phyloP scores from a whole-genome alignment of 306 rosid genomes.

The Fragaria vesca region DNA sequence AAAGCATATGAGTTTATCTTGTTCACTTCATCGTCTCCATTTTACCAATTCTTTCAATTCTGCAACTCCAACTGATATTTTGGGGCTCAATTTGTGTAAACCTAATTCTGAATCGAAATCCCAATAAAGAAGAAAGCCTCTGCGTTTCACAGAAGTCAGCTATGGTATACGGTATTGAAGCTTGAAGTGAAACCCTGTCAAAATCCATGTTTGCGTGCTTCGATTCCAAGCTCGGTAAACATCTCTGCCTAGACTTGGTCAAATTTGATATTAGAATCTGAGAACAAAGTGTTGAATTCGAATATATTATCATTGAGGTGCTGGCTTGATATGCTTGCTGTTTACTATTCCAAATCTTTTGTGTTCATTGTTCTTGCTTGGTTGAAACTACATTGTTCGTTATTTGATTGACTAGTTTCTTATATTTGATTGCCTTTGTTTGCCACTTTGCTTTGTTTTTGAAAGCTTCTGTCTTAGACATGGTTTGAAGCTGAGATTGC shows the following conservation, averaged over 20 bases:
- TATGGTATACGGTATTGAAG: not conserved
- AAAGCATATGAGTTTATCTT: not conserved
- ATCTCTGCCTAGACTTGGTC: not conserved
- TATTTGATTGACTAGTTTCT: too few species aligned
- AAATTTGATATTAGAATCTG: not conserved
- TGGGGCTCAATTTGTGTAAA: not conserved
- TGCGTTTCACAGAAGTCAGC: not conserved
- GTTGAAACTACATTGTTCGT: not conserved
- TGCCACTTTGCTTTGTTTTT: not conserved
- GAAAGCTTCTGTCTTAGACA: not conserved
- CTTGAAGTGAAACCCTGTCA: not conserved
- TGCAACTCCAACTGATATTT: not conserved
- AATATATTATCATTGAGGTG: not conserved
- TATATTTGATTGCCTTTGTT: not conserved
- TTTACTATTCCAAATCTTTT: not conserved
- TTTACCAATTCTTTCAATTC: not conserved
- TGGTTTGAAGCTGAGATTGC: not conserved
- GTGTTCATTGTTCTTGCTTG: not conserved
- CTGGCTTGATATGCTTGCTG: not conserved
- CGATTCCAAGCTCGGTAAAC: slow-evolving; percentile 1
- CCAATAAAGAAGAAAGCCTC: not conserved
- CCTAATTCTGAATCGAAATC: not conserved
- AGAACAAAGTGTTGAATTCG: too few species aligned
- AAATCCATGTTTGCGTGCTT: not conserved
- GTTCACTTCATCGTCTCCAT: not conserved